Evolutionary conservation across 176 grass and related monocot genomes (phyloP).

Genomic region (Themeda triandra): DNA sequence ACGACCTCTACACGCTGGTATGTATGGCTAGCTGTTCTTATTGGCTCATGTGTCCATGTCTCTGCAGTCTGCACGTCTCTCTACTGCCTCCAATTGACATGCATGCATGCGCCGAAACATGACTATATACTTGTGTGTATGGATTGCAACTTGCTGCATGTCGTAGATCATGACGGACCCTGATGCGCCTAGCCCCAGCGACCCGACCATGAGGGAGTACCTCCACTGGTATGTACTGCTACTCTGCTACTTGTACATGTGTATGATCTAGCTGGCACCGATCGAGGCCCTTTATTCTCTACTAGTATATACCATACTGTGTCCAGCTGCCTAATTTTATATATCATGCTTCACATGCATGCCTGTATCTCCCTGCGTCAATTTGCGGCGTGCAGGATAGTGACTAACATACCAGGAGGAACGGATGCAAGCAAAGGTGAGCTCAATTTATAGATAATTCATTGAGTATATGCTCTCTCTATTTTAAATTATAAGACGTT

Average conservation of each 20-base stretch:
- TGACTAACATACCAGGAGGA: conserved; percentile 78
- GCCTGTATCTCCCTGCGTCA: neutral
- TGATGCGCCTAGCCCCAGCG: conserved; percentile 85
- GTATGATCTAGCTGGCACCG: neutral
- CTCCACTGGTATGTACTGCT: conserved; percentile 45
- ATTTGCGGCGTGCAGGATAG: conserved; percentile 36
- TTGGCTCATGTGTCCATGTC: neutral
- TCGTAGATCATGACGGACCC: conserved; percentile 83
- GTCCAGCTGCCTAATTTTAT: neutral
- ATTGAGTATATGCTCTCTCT: neutral
- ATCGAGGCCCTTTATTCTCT: too few relatives aligned
- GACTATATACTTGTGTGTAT: too few relatives aligned
- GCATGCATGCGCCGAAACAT: neutral
- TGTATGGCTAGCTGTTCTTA: neutral
- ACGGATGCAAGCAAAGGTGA: conserved; percentile 58
- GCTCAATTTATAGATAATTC: neutral
- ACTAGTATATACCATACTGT: too few relatives aligned
- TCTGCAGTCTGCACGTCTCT: neutral
- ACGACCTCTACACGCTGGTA: conserved; percentile 77
- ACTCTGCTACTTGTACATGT: neutral
- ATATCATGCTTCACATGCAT: neutral
- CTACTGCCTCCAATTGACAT: neutral
- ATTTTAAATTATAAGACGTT: too few relatives aligned
- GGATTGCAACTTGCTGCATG: neutral
- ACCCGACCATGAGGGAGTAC: conserved; percentile 71